Evolutionary conservation across 805 yeast genomes (phyloP).

Genomic region (Candida qinlingensis): DNA sequence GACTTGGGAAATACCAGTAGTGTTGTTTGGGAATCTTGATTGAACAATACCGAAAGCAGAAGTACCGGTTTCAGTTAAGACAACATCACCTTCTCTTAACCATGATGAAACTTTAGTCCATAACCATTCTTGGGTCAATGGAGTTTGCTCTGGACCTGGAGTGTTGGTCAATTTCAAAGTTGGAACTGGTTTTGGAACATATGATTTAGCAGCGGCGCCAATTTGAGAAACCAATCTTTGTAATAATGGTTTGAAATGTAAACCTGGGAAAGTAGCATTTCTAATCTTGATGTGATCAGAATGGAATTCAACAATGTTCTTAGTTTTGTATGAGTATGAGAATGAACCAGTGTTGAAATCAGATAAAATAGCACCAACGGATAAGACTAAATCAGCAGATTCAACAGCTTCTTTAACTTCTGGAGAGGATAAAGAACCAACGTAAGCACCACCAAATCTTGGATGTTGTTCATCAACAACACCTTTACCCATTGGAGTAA

Average conservation of each 20-base stretch:
- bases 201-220: constrained; percentile 34
- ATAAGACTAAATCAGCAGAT: constrained; percentile 65
- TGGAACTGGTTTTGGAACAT: constrained; percentile 54
- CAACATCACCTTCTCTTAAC: constrained; percentile 61
- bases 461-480: constrained; percentile 66
- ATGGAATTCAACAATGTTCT: constrained; percentile 73
- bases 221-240: constrained; percentile 36
- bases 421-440: constrained; percentile 73
- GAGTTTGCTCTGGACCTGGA: constrained; percentile 38
- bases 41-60: constrained; percentile 68
- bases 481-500: constrained; percentile 90
- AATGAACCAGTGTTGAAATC: constrained; percentile 90
- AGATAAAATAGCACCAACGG: constrained; percentile 78
- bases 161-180: constrained; percentile 39
- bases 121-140: constrained; percentile 59
- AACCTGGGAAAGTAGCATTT: constrained; percentile 65
- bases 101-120: constrained; percentile 62
- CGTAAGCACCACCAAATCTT: constrained; percentile 80
- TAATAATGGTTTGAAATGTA: constrained; percentile 60
- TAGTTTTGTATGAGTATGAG: constrained; percentile 69
- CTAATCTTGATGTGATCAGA: constrained; percentile 68
- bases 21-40: constrained; percentile 56
- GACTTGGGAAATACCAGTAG: constrained; percentile 66
- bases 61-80: constrained; percentile 71
- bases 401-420: constrained; percentile 70